Base-by-base conservation (phyloP, 805 yeast genomes). In the Metschnikowia corniflorae region DNA sequence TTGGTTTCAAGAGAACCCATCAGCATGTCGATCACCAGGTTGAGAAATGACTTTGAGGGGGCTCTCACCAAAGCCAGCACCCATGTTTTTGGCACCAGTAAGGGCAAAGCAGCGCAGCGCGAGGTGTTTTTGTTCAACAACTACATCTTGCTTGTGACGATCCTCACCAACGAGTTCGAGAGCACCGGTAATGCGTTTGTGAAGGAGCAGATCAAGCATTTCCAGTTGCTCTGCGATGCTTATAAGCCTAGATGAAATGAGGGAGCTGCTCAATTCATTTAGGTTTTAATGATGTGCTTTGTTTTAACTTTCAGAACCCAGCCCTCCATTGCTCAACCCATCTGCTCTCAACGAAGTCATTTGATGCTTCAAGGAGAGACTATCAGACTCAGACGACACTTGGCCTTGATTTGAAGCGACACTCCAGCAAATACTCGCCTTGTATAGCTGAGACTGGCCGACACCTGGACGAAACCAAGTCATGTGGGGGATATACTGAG, bases 41-140 rank as follows among this genome's bases (percentile, higher is more conserved):
- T 91, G 24, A 67, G 91, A 37, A 80, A 78, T 50, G 96, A 86
- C 44, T 89, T 79, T 55, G 97, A 93, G 54, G 77, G 77, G 16
- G 71, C 79, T 1, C 61, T 89, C 55, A 85, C 93, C 2, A 86
- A 82, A 50, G 58, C 87, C 35, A 76, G 86, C 47, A 68, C 63
- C 13, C 62, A 68, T 32, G 51, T 58, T 35, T 57, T 64, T 38
- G 61, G 60, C 3, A 39, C 51, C 7, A 22, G 41, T 6, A 63
- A 57, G 35, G 51, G 63, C 34, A 70, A 63, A 35, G 55, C 71
- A 4, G 55, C 61, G 7, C 78, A 73, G 35, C 71, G 75, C 42
- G 96, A 87, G 53, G 60, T 74, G 29, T 86, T 88, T 53, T 65
- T 89, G 35, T 83, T 78, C 55, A 83, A 82, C 44, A 85, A 85